These are phyloP conservation scores for Pseudogymnoascus sp. DNA, from an alignment of 2,329 filamentous ascomycete genomes.

Conservation along the genomic window DNA sequence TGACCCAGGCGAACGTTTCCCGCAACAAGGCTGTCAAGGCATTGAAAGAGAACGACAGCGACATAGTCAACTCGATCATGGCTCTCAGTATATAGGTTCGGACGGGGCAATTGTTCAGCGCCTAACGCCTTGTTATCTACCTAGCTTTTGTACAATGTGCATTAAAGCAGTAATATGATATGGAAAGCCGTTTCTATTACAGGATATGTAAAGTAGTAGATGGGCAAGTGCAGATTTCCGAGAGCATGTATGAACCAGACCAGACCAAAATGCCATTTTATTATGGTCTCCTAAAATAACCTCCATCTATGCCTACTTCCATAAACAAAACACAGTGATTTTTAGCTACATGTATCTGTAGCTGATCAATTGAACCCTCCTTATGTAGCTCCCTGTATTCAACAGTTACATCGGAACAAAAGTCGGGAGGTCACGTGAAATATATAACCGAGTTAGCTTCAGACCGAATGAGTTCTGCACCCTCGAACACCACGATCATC, in stretches of 20 bases:
- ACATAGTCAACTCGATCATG: conserved; percentile 99
- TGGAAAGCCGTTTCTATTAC: conserved; percentile 4
- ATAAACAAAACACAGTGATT: background rate
- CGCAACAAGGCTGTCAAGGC: conserved; percentile 99
- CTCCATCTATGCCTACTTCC: background rate
- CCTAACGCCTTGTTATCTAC: conserved; percentile 5
- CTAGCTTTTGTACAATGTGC: conserved; percentile 3
- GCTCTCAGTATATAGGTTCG: conserved; percentile 69
- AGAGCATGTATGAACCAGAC: conserved; percentile 1
- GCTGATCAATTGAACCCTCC: background rate
- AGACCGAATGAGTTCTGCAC: conserved; percentile 14
- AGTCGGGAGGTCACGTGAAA: conserved; percentile 9
- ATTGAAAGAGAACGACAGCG: conserved; percentile 97
- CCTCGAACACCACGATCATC: conserved; percentile 34
- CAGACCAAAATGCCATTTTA: background rate
- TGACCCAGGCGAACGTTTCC: conserved; percentile 94
- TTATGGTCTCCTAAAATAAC: background rate
- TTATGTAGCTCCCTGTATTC: background rate
- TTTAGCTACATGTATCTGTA: background rate
- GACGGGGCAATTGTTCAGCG: conserved; percentile 1
- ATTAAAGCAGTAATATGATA: conserved; percentile 7
- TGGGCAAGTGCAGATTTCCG: conserved; percentile 2
- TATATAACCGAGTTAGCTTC: conserved; percentile 8
- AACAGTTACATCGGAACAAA: conserved; percentile 1
- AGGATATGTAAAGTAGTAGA: background rate